These are phyloP conservation scores for Dissophora ornata DNA, from an alignment of 192 early-diverging fungal species.

Conservation along the genomic window DNA sequence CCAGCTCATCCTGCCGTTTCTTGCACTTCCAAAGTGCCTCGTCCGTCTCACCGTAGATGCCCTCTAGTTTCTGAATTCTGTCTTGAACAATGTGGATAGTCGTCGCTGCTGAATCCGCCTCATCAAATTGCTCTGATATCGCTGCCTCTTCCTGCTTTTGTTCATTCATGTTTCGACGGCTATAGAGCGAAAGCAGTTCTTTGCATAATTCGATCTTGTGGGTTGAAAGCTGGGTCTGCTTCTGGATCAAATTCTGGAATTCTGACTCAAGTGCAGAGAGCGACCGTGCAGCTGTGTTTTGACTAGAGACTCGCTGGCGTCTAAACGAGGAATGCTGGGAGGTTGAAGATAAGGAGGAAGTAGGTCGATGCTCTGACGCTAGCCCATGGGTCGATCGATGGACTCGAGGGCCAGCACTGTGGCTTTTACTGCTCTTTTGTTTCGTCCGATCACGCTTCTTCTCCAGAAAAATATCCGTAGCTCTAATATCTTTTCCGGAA, in stretches of 20 bases:
- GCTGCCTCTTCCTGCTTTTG: conserved; percentile 28
- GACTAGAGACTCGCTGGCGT: conserved; percentile 1
- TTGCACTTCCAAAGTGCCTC: conserved; percentile 28
- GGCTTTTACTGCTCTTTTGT: background rate
- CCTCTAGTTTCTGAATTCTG: conserved; percentile 25
- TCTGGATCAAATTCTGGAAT: conserved; percentile 29
- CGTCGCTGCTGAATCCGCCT: conserved; percentile 20
- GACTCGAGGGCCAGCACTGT: background rate
- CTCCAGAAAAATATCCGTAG: background rate
- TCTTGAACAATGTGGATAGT: conserved; percentile 16
- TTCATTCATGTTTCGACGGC: conserved; percentile 21
- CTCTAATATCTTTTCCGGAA: background rate
- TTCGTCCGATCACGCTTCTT: background rate
- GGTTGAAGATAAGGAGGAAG: background rate
- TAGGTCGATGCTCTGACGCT: background rate
- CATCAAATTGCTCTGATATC: conserved; percentile 24
- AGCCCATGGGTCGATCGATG: conserved; percentile 13
- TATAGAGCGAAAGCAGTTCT: conserved; percentile 34
- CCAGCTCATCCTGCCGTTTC: conserved; percentile 43
- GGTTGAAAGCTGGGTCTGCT: conserved; percentile 28
- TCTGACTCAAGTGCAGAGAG: conserved; percentile 21
- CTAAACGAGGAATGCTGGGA: background rate
- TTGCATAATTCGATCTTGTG: conserved; percentile 25
- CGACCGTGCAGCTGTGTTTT: conserved; percentile 17
- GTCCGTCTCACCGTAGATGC: conserved; percentile 15